These are phyloP conservation scores for Flaveria trinervia DNA, from an alignment of 129 eudicot genomes.

Conservation along the genomic window DNA sequence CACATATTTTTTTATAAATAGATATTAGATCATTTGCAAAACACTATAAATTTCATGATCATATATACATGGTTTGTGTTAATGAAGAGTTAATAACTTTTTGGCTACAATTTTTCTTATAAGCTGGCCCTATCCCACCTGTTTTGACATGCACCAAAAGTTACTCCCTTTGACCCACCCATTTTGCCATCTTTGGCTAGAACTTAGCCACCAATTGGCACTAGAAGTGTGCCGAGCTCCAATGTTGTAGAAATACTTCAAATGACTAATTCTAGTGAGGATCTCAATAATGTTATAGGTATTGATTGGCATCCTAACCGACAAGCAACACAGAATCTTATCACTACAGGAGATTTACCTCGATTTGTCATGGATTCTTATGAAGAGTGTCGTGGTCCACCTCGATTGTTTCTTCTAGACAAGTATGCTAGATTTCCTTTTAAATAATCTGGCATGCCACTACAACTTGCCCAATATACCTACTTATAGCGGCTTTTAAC, in stretches of 20 bases:
- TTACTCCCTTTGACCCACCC: not conserved
- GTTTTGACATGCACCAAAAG: not conserved
- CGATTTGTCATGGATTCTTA: conserved; percentile 92
- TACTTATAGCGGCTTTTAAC: conserved; percentile 21
- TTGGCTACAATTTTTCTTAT: not conserved
- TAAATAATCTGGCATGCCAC: conserved; percentile 14
- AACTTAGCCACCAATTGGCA: conserved; percentile 3
- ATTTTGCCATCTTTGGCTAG: not conserved
- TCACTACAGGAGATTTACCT: conserved; percentile 85
- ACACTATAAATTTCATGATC: not conserved
- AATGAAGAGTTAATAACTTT: not conserved
- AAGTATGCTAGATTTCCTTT: conserved; percentile 54
- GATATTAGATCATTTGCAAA: not conserved
- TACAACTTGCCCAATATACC: conserved; percentile 21
- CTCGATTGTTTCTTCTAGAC: conserved; percentile 95
- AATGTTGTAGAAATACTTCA: not conserved
- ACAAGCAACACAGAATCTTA: conserved; percentile 55
- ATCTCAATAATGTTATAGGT: conserved; percentile 53
- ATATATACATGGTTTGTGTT: not conserved
- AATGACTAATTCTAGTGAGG: conserved; percentile 13
- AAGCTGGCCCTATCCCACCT: not conserved
- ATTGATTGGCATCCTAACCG: conserved; percentile 84
- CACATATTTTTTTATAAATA: not conserved
- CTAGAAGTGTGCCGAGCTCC: conserved; percentile 6
- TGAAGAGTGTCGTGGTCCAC: conserved; percentile 95